Conservation (phyloP, 257 asterid species). For the Datura wrightii region DNA sequence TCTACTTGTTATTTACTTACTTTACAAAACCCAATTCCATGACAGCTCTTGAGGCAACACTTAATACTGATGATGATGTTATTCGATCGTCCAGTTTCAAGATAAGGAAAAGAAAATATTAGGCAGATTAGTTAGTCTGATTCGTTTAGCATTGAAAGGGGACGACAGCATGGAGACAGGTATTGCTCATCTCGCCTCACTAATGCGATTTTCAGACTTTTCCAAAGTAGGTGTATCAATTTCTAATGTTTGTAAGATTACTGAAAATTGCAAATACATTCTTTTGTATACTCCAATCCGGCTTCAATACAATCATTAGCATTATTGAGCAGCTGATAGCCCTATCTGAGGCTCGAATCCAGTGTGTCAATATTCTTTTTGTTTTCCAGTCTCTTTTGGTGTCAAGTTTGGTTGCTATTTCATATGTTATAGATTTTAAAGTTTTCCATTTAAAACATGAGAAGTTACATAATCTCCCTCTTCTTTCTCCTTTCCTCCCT, state of each 20-base stretch:
- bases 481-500: not conserved
- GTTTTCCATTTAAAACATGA: not conserved
- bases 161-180: not conserved
- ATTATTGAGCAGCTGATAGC: not conserved
- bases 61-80: conserved; percentile 68
- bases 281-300: not conserved
- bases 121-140: not conserved
- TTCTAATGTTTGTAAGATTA: not conserved
- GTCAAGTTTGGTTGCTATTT: not conserved
- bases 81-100: conserved; percentile 83
- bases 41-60: conserved; percentile 52
- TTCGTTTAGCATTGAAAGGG: not conserved
- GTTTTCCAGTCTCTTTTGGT: not conserved
- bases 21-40: conserved; percentile 87
- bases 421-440: not conserved
- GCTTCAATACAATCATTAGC: not conserved
- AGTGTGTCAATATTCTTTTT: not conserved
- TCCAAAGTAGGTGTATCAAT: not conserved
- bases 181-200: not conserved
- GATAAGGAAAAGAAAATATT: conserved; percentile 72
- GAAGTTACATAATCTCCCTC: not conserved
- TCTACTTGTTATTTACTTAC: conserved; percentile 84
- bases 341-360: not conserved
- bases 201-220: not conserved
- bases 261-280: not conserved